A percentile compares a stretch with the other conserved stretches of the same genome.
phyloP scores from a whole-genome alignment of 2,329 filamentous ascomycete species.

The Verticillium klebahnii region DNA sequence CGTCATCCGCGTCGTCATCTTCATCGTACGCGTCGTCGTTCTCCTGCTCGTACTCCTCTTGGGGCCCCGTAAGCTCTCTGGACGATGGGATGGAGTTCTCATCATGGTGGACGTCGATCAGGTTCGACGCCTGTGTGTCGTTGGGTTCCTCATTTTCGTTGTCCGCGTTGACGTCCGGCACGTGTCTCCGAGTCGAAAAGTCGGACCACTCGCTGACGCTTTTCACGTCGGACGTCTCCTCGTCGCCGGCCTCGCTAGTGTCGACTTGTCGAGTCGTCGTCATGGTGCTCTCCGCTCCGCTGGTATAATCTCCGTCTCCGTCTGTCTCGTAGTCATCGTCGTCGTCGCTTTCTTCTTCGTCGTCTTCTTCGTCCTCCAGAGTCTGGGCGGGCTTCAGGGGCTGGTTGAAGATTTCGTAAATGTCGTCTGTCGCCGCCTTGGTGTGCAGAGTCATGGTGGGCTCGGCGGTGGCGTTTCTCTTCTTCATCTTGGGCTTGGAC shows the following conservation, averaged over 20 bases:
- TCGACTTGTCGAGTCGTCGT: constrained; percentile 69
- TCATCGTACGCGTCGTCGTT: constrained; percentile 20
- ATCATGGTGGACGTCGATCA: constrained; percentile 31
- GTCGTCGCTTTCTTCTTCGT: constrained; percentile 40
- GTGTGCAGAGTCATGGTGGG: constrained; percentile 99
- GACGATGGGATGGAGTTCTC: constrained; percentile 20
- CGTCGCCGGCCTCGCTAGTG: constrained; percentile 32
- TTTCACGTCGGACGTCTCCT: constrained; percentile 53
- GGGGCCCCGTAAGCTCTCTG: constrained; percentile 22
- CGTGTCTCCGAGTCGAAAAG: constrained; percentile 70
- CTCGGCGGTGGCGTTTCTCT: constrained; percentile 63
- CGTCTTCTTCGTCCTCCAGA: constrained; percentile 24
- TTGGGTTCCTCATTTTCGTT: constrained; percentile 27
- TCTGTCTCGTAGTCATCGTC: constrained; percentile 71
- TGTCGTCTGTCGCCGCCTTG: constrained; percentile 90
- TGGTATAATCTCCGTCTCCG: constrained; percentile 66
- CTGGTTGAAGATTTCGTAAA: constrained; percentile 95
- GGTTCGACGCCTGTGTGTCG: constrained; percentile 31
- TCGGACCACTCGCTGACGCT: constrained; percentile 84
- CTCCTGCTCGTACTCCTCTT: constrained; percentile 25
- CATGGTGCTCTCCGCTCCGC: constrained; percentile 76
- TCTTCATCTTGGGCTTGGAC: constrained; percentile 69
- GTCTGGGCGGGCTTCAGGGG: constrained; percentile 49
- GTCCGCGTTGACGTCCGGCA: constrained; percentile 41
- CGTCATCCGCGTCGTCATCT: constrained; percentile 21